Percentiles rank a stretch among this genome's conserved stretches.
phyloP scores from a whole-genome alignment of 2,329 filamentous ascomycete genomes.

The Alternaria novae-zelandiae region DNA sequence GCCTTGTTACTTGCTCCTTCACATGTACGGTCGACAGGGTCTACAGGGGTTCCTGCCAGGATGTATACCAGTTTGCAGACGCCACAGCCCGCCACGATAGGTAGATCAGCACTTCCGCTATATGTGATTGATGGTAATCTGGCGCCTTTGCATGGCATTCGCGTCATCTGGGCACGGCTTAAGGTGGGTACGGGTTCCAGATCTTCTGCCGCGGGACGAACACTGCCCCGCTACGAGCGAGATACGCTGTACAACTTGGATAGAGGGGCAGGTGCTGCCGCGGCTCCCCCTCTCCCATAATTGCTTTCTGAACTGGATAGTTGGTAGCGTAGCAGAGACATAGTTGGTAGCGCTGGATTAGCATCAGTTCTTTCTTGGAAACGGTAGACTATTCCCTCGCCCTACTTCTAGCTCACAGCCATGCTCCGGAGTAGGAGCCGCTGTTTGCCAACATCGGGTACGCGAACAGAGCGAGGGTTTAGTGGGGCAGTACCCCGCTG shows the following conservation, averaged over 20 bases:
- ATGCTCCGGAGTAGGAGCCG: not conserved
- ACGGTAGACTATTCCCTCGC: not conserved
- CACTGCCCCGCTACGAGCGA: constrained; percentile 15
- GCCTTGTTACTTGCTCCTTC: constrained; percentile 15
- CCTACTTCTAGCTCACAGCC: not conserved
- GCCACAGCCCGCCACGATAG: constrained; percentile 28
- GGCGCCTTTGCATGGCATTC: constrained; percentile 26
- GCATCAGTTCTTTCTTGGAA: not conserved
- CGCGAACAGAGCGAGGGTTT: not conserved
- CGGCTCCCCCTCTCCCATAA: not conserved
- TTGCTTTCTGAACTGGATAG: not conserved
- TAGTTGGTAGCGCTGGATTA: not conserved
- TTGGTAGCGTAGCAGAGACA: not conserved
- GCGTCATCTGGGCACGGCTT: constrained; percentile 25
- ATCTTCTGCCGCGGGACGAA: not conserved
- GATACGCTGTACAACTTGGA: constrained; percentile 1
- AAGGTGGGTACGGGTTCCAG: constrained; percentile 15
- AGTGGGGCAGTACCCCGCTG: constrained; percentile 15
- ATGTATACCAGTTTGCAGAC: constrained; percentile 23
- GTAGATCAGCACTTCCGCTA: constrained; percentile 22
- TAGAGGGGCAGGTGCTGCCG: not conserved
- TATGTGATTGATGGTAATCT: constrained; percentile 29
- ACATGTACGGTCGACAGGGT: constrained; percentile 14
- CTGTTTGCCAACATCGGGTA: not conserved
- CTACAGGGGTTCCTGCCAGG: constrained; percentile 11